phyloP scores from a whole-genome alignment of 306 rosid genomes.

The Castanospermum australe region DNA sequence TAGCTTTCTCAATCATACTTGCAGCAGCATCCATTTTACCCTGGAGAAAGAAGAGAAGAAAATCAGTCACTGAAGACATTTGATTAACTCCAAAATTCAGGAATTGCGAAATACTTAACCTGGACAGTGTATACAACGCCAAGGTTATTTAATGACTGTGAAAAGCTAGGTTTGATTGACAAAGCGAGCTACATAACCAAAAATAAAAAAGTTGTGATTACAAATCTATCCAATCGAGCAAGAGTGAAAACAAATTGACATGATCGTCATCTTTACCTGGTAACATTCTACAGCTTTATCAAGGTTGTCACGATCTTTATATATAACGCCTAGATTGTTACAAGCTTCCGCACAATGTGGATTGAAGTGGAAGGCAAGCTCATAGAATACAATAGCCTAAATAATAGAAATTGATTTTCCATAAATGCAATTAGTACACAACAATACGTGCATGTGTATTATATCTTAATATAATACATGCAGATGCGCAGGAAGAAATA shows the following conservation, averaged over 20 bases:
- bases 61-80: slow-evolving; percentile 23
- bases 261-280: slow-evolving; percentile 55
- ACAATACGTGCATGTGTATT: background rate
- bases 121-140: slow-evolving; percentile 99
- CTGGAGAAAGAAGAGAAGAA: slow-evolving; percentile 49
- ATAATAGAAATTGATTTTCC: slow-evolving; percentile 22
- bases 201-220: slow-evolving; percentile 18
- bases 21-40: slow-evolving; percentile 99
- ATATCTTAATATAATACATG: background rate
- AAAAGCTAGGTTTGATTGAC: slow-evolving; percentile 90
- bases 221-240: slow-evolving; percentile 2
- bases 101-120: slow-evolving; percentile 44
- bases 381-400: slow-evolving; percentile 98
- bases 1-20: slow-evolving; percentile 98
- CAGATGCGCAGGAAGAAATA: background rate
- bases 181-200: slow-evolving; percentile 72
- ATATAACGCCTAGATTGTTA: slow-evolving; percentile 95
- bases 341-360: slow-evolving; percentile 99
- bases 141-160: slow-evolving; percentile 97
- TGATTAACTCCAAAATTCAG: slow-evolving; percentile 28
- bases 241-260: slow-evolving; percentile 9
- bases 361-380: slow-evolving; percentile 97
- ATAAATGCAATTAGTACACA: slow-evolving; percentile 14
- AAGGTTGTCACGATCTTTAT: slow-evolving; percentile 96
- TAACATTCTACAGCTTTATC: slow-evolving; percentile 99